Conservation (phyloP, 2,329 filamentous ascomycete species). For the Alternaria infectoria region DNA sequence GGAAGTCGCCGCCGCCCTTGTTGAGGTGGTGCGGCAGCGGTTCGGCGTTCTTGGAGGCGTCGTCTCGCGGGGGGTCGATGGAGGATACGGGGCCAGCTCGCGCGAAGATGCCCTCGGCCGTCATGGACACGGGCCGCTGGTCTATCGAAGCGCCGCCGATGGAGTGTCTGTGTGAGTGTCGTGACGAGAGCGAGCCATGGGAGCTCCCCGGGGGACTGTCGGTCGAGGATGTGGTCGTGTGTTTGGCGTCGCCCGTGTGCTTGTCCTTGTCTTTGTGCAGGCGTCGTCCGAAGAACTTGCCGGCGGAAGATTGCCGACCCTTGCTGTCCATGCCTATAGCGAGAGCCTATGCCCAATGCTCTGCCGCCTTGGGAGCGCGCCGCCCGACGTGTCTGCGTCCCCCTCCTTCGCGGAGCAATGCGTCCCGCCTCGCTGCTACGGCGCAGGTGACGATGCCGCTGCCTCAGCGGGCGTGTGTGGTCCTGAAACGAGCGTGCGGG, state of each 20-base stretch:
- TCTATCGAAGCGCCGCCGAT: conserved; percentile 68
- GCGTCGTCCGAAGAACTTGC: conserved; percentile 85
- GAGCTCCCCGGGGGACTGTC: conserved; percentile 68
- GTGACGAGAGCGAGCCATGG: conserved; percentile 72
- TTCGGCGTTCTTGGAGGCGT: conserved; percentile 74
- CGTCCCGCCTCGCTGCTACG: neutral
- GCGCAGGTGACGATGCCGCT: neutral
- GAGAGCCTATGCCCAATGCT: conserved; percentile 20
- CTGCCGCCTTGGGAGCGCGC: conserved; percentile 11
- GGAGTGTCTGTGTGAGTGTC: conserved; percentile 63
- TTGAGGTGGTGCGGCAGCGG: conserved; percentile 84
- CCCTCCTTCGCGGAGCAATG: conserved; percentile 1
- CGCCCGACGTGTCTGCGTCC: conserved; percentile 16
- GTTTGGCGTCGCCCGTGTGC: conserved; percentile 17
- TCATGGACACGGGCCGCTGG: conserved; percentile 64
- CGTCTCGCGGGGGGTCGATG: conserved; percentile 79
- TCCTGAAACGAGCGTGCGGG: conserved; percentile 23
- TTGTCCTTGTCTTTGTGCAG: conserved; percentile 72
- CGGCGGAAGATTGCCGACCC: conserved; percentile 79
- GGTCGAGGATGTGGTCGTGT: conserved; percentile 63
- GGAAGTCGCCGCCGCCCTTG: conserved; percentile 77
- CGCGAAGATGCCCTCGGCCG: conserved; percentile 70
- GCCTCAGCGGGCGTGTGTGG: neutral
- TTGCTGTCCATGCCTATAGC: conserved; percentile 67
- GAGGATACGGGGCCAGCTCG: conserved; percentile 84